A percentile compares a stretch with the other conserved stretches of the same genome.
phyloP scores from a whole-genome alignment of 2,329 filamentous ascomycete genomes.

The Metarhizium robertsii region DNA sequence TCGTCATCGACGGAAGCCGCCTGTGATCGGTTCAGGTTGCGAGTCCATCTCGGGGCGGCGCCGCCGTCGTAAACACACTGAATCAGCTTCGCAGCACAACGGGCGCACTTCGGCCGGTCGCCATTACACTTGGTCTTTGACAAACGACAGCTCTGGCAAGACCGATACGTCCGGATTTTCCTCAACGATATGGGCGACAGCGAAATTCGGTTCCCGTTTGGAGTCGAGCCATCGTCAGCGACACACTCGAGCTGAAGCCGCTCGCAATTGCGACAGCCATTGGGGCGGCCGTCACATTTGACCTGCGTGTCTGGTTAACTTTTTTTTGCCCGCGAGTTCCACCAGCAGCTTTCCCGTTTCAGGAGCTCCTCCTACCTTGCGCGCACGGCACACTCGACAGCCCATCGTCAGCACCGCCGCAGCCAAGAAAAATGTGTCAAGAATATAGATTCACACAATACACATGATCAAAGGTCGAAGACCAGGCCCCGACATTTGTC shows the following conservation, averaged over 20 bases:
- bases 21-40: slow-evolving; percentile 17
- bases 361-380: slow-evolving; percentile 21
- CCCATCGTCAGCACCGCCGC: slow-evolving; percentile 19
- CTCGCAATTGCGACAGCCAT: slow-evolving; percentile 33
- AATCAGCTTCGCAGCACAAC: slow-evolving; percentile 22
- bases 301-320: slow-evolving; percentile 17
- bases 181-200: slow-evolving; percentile 21
- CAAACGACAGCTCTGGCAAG: slow-evolving; percentile 28
- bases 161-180: slow-evolving; percentile 32
- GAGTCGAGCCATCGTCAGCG: slow-evolving; percentile 22
- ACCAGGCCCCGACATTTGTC: not conserved
- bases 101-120: slow-evolving; percentile 28
- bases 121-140: slow-evolving; percentile 34
- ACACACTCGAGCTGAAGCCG: slow-evolving; percentile 32
- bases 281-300: slow-evolving; percentile 31
- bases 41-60: slow-evolving; percentile 27
- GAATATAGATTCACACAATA: not conserved
- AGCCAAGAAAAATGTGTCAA: not conserved
- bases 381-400: slow-evolving; percentile 30
- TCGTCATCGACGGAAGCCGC: not conserved
- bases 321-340: not conserved
- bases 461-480: not conserved
- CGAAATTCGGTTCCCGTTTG: slow-evolving; percentile 15
- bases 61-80: slow-evolving; percentile 30
- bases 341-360: not conserved